Conservation (phyloP, 345 rosid genomes). For the Eutrema heterophyllum region DNA sequence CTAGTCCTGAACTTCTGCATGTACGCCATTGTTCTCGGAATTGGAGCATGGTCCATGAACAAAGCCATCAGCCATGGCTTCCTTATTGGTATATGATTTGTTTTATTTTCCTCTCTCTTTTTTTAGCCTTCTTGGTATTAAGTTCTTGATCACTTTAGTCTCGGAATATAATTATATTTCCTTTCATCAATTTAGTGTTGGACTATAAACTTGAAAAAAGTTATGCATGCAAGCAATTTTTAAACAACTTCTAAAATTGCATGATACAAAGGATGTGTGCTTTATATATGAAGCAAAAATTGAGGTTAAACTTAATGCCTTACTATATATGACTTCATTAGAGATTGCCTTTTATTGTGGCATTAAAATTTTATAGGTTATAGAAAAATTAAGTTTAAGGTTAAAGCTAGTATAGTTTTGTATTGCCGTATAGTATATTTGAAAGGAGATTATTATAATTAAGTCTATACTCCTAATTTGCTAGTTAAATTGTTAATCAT, state of each 20-base stretch:
- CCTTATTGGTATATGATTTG: conserved; percentile 50
- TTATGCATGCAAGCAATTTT: not conserved
- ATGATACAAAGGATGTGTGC: not conserved
- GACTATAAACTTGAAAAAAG: not conserved
- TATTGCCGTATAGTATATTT: no score
- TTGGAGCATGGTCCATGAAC: conserved; percentile 84
- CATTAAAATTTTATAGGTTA: no score
- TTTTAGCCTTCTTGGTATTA: not conserved
- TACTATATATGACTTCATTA: not conserved
- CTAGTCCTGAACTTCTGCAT: conserved; percentile 71
- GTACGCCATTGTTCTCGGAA: conserved; percentile 63
- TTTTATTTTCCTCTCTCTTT: not conserved
- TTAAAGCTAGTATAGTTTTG: no score
- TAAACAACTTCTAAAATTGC: not conserved
- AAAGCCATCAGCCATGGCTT: conserved; percentile 76
- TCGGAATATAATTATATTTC: not conserved
- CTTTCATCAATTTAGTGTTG: not conserved
- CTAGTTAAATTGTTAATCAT: no score
- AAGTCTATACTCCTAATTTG: no score
- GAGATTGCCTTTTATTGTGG: no score
- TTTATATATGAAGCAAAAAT: not conserved
- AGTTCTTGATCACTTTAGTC: not conserved
- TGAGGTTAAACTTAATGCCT: not conserved
- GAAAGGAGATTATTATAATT: no score
- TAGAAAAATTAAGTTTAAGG: no score